Evolutionary conservation across 106 monocot species (phyloP).

Genomic region (Dendrobium huoshanense): DNA sequence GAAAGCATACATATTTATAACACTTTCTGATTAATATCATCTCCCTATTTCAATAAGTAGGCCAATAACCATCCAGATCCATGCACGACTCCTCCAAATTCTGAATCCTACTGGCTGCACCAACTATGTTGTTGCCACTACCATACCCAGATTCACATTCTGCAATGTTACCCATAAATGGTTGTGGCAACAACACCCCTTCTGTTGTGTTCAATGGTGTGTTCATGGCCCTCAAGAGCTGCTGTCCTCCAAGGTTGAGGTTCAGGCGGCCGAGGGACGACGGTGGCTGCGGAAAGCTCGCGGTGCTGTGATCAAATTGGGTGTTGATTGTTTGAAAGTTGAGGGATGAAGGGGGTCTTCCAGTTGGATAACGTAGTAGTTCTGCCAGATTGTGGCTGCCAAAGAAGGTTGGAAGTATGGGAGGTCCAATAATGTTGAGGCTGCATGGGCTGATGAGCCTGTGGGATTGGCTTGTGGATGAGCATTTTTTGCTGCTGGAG

Average conservation of each 20-base stretch:
- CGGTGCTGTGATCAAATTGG: background rate
- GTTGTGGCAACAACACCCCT: background rate
- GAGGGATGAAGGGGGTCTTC: background rate
- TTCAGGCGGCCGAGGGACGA: background rate
- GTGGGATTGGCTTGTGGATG: constrained; percentile 21
- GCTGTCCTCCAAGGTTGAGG: constrained; percentile 6
- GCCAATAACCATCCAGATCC: constrained; percentile 1
- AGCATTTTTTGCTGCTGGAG: constrained; percentile 47
- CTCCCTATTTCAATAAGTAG: background rate
- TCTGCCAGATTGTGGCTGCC: background rate
- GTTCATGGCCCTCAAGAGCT: background rate
- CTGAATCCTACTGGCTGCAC: background rate
- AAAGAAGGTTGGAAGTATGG: constrained; percentile 21
- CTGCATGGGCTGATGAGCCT: constrained; percentile 20
- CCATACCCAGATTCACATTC: background rate
- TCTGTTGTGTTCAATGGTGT: background rate
- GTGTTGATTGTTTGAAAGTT: background rate
- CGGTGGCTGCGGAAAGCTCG: background rate
- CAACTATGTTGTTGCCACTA: too few species aligned
- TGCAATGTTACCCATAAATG: background rate
- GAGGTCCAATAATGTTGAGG: constrained; percentile 27
- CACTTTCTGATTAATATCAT: too few species aligned
- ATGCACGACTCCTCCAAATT: background rate
- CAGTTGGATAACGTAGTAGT: background rate
- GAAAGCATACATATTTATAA: too few species aligned